Evolutionary conservation across 164 flowering plant species (phyloP), one percentile per base, ranked within the genome.

Genomic region (Vitis cinerea): DNA sequence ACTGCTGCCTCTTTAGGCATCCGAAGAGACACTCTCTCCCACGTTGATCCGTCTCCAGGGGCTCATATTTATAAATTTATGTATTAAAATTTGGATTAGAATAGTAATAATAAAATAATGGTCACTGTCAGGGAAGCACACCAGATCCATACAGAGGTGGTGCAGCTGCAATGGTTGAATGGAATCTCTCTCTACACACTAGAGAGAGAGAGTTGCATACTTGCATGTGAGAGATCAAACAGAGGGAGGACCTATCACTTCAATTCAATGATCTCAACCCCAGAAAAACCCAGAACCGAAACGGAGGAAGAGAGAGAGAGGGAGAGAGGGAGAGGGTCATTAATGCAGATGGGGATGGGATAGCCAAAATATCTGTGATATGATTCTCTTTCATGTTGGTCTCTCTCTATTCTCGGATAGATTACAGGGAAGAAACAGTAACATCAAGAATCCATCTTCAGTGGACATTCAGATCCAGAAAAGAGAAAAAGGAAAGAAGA

Each of bases 151-250:
- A 65, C 66, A 59, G 29, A 61, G 30, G 37, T 59, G 44, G 44
- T 37, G 64, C 68, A 69, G 54, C 74, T 71, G 79, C 69, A 31
- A 75, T 59, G 60, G 69, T 62, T 72, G 74, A 78, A 71, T 62
- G 75, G 79, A 71, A 73, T 75, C 77, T 75, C 75, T 65, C 65
- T 67, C 66, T 69, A 56, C 53, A 65, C 50, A 66, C 65, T 37
- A 10, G 2, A 23, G 50, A 31, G 37, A 55, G 47, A 30, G 47
- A 61, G 59, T 14, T 13, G 37, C 47, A 51, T 1, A 27, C 27
- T 48, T 19, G 65, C 2, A 15, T 9, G 11, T 14, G 2, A 47
- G 58, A 47, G 55, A 8, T 16, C 15, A 64, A 10, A 8, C 10
- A n/a, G 11, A 9, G 27, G 5, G 29, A 56, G 59, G 19, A 47